Percentiles rank a stretch among this genome's conserved stretches.
These are phyloP conservation scores for Lavandula angustifolia DNA, from an alignment of 257 asterid species.

Conservation along the genomic window DNA sequence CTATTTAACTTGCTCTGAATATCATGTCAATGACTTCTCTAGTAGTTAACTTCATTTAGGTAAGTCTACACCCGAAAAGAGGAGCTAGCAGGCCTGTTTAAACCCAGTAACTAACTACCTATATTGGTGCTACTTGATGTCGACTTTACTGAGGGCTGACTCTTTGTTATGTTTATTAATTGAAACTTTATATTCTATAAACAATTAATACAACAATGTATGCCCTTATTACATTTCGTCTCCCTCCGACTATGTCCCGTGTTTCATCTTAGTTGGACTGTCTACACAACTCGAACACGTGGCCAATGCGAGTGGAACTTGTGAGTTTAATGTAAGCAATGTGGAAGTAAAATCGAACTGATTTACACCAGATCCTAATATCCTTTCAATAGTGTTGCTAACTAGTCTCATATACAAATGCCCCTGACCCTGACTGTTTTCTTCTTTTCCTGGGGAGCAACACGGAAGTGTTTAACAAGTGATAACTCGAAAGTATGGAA, in stretches of 20 bases:
- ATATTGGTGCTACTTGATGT: slow-evolving; percentile 9
- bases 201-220: neutral
- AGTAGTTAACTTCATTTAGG: neutral
- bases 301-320: slow-evolving; percentile 4
- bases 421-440: neutral
- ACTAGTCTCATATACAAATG: slow-evolving; percentile 19
- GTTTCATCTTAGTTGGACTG: slow-evolving; percentile 13
- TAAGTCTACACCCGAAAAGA: neutral
- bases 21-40: too few species aligned
- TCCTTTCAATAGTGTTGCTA: slow-evolving; percentile 14
- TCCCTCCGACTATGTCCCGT: neutral
- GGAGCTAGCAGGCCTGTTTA: neutral
- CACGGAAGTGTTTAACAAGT: neutral
- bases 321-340: slow-evolving; percentile 13
- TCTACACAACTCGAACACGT: neutral
- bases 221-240: neutral
- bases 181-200: slow-evolving; percentile 12
- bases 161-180: neutral
- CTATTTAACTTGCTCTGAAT: neutral
- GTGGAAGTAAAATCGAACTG: neutral
- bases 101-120: neutral
- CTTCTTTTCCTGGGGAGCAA: neutral
- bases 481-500: slow-evolving; percentile 23
- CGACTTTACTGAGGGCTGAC: neutral
- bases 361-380: neutral